Percentiles rank a stretch among this genome's conserved stretches.
Conservation (phyloP, 2,329 filamentous ascomycete genomes). For the Calonectria multiphialidica region DNA sequence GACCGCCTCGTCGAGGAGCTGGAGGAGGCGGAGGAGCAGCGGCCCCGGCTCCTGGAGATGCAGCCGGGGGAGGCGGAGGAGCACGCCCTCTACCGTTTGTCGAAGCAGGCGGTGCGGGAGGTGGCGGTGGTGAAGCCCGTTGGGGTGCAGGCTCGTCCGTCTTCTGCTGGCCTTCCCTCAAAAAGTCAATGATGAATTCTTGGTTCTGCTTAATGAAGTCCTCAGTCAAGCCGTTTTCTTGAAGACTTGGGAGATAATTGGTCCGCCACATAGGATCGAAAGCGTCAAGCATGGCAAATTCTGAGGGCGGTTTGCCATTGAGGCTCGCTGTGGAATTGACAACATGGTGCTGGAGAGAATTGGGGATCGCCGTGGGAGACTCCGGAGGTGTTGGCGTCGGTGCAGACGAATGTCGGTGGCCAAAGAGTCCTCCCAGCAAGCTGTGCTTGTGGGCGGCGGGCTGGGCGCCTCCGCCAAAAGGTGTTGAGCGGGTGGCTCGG, state of each 20-base stretch:
- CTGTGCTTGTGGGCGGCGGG: constrained; percentile 54
- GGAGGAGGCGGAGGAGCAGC: constrained; percentile 47
- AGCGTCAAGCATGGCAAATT: constrained; percentile 72
- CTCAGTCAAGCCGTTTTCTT: constrained; percentile 72
- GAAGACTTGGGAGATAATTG: constrained; percentile 74
- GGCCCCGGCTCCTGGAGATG: constrained; percentile 27
- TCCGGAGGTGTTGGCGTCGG: constrained; percentile 71
- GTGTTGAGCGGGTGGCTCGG: constrained; percentile 84
- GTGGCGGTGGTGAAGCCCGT: constrained; percentile 36
- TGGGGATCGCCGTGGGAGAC: constrained; percentile 60
- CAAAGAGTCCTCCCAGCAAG: constrained; percentile 72
- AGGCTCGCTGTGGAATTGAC: constrained; percentile 58
- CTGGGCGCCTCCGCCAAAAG: constrained; percentile 71
- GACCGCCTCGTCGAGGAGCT: constrained; percentile 42
- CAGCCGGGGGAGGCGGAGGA: constrained; percentile 54
- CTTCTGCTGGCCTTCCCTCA: constrained; percentile 68
- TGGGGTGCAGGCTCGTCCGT: constrained; percentile 27
- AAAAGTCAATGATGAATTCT: constrained; percentile 75
- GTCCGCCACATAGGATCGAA: constrained; percentile 76
- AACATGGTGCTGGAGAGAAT: constrained; percentile 51
- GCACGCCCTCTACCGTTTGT: constrained; percentile 50
- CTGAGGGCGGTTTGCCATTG: constrained; percentile 62
- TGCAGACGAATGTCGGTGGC: constrained; percentile 70
- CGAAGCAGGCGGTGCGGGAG: constrained; percentile 41
- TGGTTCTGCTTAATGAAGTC: constrained; percentile 77